These are phyloP conservation scores for Trichoderma polysporum DNA, from an alignment of 2,329 filamentous ascomycete species.

Conservation along the genomic window DNA sequence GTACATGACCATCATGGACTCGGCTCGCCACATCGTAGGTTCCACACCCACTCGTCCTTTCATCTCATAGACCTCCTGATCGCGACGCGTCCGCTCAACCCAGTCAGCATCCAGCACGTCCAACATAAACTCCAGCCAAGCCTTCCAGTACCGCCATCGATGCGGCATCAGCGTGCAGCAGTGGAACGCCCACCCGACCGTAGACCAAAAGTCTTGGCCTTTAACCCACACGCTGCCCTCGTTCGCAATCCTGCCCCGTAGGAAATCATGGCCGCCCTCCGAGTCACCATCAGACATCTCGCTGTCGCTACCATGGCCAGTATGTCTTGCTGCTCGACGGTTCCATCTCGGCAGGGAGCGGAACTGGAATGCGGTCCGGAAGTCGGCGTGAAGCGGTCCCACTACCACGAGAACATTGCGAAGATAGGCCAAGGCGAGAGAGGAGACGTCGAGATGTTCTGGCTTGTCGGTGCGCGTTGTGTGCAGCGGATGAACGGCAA, in stretches of 20 bases:
- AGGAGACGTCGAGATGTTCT: constrained; percentile 62
- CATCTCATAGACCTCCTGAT: constrained; percentile 36
- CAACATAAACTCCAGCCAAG: constrained; percentile 78
- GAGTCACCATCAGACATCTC: constrained; percentile 39
- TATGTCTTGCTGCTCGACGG: constrained; percentile 36
- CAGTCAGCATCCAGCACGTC: constrained; percentile 75
- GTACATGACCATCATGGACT: constrained; percentile 63
- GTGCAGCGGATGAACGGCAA: constrained; percentile 77
- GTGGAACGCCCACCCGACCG: constrained; percentile 90
- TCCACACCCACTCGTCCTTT: constrained; percentile 28
- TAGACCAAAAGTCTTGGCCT: constrained; percentile 86
- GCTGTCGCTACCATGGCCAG: constrained; percentile 43
- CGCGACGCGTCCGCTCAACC: constrained; percentile 53
- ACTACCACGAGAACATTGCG: constrained; percentile 63
- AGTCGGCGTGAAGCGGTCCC: constrained; percentile 67
- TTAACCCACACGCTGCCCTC: constrained; percentile 68
- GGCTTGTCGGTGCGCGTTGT: constrained; percentile 69
- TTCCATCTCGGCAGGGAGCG: constrained; percentile 34
- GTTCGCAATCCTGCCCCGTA: constrained; percentile 61
- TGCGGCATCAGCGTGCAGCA: constrained; percentile 72
- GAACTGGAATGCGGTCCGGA: constrained; percentile 74
- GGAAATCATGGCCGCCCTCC: constrained; percentile 49
- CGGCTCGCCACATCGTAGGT: constrained; percentile 38
- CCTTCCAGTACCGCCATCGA: constrained; percentile 78
- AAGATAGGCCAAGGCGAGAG: constrained; percentile 68